Base-by-base conservation (phyloP, 2,329 filamentous ascomycete genomes). In the Colletotrichum cuscutae region DNA sequence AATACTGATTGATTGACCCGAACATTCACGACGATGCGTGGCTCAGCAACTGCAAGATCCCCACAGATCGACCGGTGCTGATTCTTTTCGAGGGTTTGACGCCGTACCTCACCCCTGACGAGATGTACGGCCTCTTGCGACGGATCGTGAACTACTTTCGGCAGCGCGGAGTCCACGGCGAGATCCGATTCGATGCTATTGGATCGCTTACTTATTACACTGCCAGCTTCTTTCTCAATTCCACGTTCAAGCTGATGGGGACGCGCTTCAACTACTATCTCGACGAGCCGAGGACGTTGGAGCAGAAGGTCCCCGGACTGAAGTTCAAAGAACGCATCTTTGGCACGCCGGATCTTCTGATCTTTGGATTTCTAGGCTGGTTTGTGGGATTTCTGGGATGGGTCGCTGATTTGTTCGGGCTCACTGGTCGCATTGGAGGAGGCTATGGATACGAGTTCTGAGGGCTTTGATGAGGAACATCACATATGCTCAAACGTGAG, bases 81-180 rank as follows among this genome's bases (percentile, higher is more conserved):
- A 71, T 82, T 26, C 58, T 83, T 30, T 77, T 79, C 62, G 81
- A 82, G 65, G 81, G 81, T 1, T 75, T 83, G 5, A 70, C 77
- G 22, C 77, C 79, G 72, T 83, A 82, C 49, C 70, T 83, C 2
- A 59, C 75, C 30, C 71, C 76, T 12, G 76, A 76, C 11, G 73
- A 76, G n/a, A 77, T 76, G 4, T 70, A 76, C 30, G 65, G 75
- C n/a, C 68, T 80, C 49, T 63, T 80, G 2, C 64, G 32, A 19
- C 76, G 77, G 2, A 66, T 81, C 1, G 76, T 77, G 32, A 72
- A 76, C 28, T 76, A 75, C 24, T 79, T 82, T 68, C 72, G 74
- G 5, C 67, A 75, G 3, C 79, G 77, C 4, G 76, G 81, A 57
- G 69, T 80, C 1, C 62, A 65, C 4, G 71, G 71, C 8, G 71